Base-by-base conservation (phyloP, 2,329 filamentous ascomycete species). In the Trichoderma harzianum region DNA sequence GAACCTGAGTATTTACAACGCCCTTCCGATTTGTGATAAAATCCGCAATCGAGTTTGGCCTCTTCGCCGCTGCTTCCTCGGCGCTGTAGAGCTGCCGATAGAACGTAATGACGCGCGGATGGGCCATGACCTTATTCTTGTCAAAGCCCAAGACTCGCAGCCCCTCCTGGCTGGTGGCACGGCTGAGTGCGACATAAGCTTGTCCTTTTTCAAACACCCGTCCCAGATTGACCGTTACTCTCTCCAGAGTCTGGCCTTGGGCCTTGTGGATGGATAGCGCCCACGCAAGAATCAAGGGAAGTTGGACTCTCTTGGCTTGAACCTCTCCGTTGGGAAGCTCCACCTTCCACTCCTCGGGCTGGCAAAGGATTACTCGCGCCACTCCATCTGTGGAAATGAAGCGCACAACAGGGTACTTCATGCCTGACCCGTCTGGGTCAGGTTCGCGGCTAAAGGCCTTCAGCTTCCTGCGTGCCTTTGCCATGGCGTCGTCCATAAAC, bases 181-280 rank as follows among this genome's bases (percentile, higher is more conserved):
- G 93, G 84, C 93, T 97, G 16, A 99, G 89, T 66, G 96, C 96
- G 66, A 99, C 96, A 78, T 99, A 99, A 7, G 96, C 96, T 81
- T 99, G 96, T 0, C 96, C 96, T 81, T 97, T 98, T 80, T 99
- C 96, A 77, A 99, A 99, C 1, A 97, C 93, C 73, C 90, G 92
- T 34, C 94, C 93, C 0, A 99, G 86, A 79, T 99, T 94, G 30
- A 99, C 96, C 78, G 97, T 97, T 72, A 99, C 96, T 65, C 95
- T 88, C 78, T 97, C 94, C 30, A 98, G 84, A 1, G 95, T 98
- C 80, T 98, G 95, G 1, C 95, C 95, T 80, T 98, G 95, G 1
- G 96, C 96, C 82, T 99, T 99, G 85, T 99, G 96, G 72, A 99
- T 99, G 1, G 94, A 97, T 24, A 99, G 84, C 2, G 96, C 96